Base-by-base conservation (phyloP, 129 eudicot species). In the Ambrosia artemisiifolia region DNA sequence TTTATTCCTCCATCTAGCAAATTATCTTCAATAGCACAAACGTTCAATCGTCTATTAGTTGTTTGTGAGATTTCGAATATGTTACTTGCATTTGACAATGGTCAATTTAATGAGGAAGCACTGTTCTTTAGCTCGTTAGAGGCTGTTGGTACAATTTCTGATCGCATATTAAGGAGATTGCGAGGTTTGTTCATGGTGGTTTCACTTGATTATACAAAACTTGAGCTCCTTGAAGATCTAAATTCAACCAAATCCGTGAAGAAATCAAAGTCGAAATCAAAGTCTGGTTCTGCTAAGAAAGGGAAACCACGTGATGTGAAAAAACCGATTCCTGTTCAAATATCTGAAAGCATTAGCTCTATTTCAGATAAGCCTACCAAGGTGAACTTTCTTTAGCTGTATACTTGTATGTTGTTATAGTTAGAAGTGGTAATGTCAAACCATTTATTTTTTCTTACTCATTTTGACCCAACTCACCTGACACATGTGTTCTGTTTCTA, bases 121-220 rank as follows among this genome's bases (percentile, higher is more conserved):
- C 75, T 94, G 60, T 90, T 87, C 77, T 94, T 90, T 83, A 89
- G 91, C 84, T 84, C 97, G 49, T 72, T 94, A 72, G 91, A 70
- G 59, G 80, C 89, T 70, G 75, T 84, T 40, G 77, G 81, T 75
- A 80, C 86, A 18, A 63, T 88, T 70, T 86, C 93, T 57, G 95
- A 90, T 79, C 75, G 82, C 11, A 65, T 90, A 75, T 78, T 86
- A 43, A 82, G 96, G 81, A 90, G 88, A 79, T 46, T 94, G 73
- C 78, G 96, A 44, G 92, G 91, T 61, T 75, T 94, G 78, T 85
- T 94, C 61, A 90, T 88, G 97, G 93, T 86, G 69, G 80, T 94
- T 67, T 90, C 98, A 48, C 93, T 94, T 72, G 97, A 94, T 78
- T 87, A 77, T 72, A 94, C 93, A 24, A 94, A 84, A 79, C 76